These are phyloP conservation scores for Amauroascus niger DNA, from an alignment of 2,329 filamentous ascomycete species.

Conservation along the genomic window DNA sequence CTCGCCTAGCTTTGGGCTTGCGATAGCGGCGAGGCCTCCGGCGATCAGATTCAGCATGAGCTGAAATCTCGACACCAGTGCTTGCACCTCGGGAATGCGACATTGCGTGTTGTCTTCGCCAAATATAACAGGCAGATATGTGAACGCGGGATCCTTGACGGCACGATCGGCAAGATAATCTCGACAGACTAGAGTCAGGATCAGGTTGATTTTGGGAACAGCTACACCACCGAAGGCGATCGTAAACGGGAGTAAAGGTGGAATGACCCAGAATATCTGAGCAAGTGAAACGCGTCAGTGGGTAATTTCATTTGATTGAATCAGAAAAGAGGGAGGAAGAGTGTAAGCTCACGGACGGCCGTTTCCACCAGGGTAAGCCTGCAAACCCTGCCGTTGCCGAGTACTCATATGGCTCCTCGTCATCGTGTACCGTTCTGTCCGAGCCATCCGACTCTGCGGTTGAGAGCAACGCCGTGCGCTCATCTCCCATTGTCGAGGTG, in stretches of 20 bases:
- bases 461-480: constrained; percentile 11
- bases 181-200: constrained; percentile 72
- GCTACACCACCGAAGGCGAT: constrained; percentile 77
- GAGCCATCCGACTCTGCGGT: background rate
- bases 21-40: constrained; percentile 69
- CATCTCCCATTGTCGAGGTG: constrained; percentile 7
- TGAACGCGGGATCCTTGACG: constrained; percentile 48
- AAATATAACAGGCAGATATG: constrained; percentile 54
- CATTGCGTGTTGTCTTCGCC: constrained; percentile 70
- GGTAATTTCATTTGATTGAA: no score
- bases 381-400: background rate
- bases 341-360: constrained; percentile 38
- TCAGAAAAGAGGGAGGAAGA: background rate
- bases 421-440: background rate
- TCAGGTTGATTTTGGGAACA: constrained; percentile 80
- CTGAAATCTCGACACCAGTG: constrained; percentile 65
- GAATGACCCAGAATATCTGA: constrained; percentile 73
- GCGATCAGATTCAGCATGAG: constrained; percentile 64
- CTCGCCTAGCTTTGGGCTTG: constrained; percentile 71
- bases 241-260: constrained; percentile 70
- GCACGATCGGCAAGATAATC: constrained; percentile 66
- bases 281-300: constrained; percentile 11
- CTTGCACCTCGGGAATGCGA: constrained; percentile 66
- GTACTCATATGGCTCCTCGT: background rate
- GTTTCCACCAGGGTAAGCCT: constrained; percentile 35